Evolutionary conservation across 768 basidiomycete genomes (phyloP), one percentile per base, ranked within the genome.

Genomic region (Clitopilus passeckerianus): DNA sequence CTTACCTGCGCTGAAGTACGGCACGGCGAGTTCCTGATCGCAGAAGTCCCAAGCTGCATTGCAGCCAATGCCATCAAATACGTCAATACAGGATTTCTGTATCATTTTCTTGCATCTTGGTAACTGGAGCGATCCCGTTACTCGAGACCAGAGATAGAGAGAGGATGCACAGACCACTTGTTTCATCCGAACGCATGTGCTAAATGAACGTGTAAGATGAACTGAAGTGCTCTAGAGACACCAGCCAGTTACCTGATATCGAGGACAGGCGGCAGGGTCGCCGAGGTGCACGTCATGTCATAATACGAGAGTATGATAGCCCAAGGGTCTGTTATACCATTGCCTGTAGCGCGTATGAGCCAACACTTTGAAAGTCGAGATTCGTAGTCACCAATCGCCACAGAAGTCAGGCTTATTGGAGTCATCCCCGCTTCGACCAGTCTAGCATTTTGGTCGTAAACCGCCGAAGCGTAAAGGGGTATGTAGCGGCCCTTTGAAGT

Each of bases 401-500:
- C 77, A 59, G 84, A 87, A 58, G 82, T 74, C 5, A 93, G 74
- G 68, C 92, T 91, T 62, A 93, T 65, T 63, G 77, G 64, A 70
- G 80, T 61, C 78, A 86, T 15, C 67, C 80, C 87, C 6, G 74
- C 82, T n/a, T 77, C 70, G 43, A 75, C 70, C 10, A 88, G 75
- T 27, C 75, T 67, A 52, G 70, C 65, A 69, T 94, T 93, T 63
- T 87, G 83, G 70, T 93, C 91, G 54, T 86, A 82, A 9, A 93
- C 84, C 33, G 87, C 86, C 16, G 88, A 80, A 0, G 90, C 91
- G 62, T 93, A 93, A 1, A 89, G 74, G 0, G 87, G 89, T 1
- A 90, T 74, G 65, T 90, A 89, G 9, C 85, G 82, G 5, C 88
- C 87, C 87, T 88, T 54, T 9, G 12, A 5, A n/a, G n/a, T 16